Conservation (phyloP, 805 yeast genomes). For the Metschnikowia proteae region DNA sequence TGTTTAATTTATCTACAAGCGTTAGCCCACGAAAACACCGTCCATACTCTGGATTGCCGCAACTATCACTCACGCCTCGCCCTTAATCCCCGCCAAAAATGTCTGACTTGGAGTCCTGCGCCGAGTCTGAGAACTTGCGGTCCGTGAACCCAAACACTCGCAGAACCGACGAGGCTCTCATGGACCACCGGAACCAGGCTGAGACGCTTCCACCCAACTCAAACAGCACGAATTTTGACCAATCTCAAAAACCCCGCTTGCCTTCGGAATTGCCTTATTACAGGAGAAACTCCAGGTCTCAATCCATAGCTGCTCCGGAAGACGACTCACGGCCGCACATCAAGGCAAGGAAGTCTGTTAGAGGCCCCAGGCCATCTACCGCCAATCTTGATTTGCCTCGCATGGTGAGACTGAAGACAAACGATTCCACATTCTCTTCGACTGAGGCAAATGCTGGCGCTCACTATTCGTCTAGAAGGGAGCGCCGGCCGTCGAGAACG, state of each 20-base stretch:
- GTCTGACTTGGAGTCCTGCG: slow-evolving; percentile 41
- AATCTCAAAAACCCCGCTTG: not conserved
- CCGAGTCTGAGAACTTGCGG: slow-evolving; percentile 23
- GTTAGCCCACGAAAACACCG: not conserved
- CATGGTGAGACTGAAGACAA: slow-evolving; percentile 22
- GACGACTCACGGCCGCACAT: slow-evolving; percentile 11
- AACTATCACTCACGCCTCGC: not conserved
- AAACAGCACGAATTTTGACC: not conserved
- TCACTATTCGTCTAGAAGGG: slow-evolving; percentile 19
- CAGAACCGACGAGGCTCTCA: slow-evolving; percentile 31
- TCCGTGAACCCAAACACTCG: slow-evolving; percentile 16
- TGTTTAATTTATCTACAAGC: not conserved
- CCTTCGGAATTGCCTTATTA: slow-evolving; percentile 18
- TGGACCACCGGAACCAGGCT: slow-evolving; percentile 40
- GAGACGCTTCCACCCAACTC: slow-evolving; percentile 26
- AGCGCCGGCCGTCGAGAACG: slow-evolving; percentile 33
- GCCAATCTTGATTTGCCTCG: slow-evolving; percentile 26
- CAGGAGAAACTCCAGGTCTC: slow-evolving; percentile 29
- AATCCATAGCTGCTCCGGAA: slow-evolving; percentile 41
- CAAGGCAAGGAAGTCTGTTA: slow-evolving; percentile 8
- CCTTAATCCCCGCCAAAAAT: slow-evolving; percentile 15
- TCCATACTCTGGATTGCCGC: not conserved
- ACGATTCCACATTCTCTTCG: slow-evolving; percentile 14
- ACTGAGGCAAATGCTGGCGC: slow-evolving; percentile 14
- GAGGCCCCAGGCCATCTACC: slow-evolving; percentile 17